Evolutionary conservation across 2,329 filamentous ascomycete species (phyloP).

Genomic region (Penicillium crustosum): DNA sequence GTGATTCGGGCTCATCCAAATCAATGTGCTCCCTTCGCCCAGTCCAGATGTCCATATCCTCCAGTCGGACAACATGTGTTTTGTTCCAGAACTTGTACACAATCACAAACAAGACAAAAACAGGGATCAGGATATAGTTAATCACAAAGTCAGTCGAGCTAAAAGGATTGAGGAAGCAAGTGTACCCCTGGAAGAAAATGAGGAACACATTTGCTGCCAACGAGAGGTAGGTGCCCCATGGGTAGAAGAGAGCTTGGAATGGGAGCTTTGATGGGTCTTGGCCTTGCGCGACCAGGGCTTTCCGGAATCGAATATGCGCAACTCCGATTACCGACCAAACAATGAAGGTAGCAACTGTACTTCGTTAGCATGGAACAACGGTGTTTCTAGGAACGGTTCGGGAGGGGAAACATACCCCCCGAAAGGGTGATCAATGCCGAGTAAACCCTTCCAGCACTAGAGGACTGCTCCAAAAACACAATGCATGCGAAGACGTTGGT

Average conservation of each 20-base stretch:
- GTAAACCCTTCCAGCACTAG: conserved; percentile 33
- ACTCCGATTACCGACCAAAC: conserved; percentile 44
- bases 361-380: conserved; percentile 1
- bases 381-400: not conserved
- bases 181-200: conserved; percentile 55
- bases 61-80: conserved; percentile 37
- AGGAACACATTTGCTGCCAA: conserved; percentile 51
- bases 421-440: conserved; percentile 36
- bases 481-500: conserved; percentile 66
- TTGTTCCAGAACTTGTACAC: conserved; percentile 49
- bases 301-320: conserved; percentile 45
- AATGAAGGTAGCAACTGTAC: conserved; percentile 41
- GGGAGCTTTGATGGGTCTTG: conserved; percentile 46
- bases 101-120: conserved; percentile 50
- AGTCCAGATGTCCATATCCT: conserved; percentile 44
- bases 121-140: conserved; percentile 55
- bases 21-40: conserved; percentile 31
- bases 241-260: conserved; percentile 51
- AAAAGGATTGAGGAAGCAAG: conserved; percentile 53
- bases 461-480: conserved; percentile 34
- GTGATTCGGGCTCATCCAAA: conserved; percentile 9
- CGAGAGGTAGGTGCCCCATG: conserved; percentile 52
- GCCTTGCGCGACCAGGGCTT: conserved; percentile 39
- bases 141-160: conserved; percentile 53
- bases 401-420: conserved; percentile 26